Base-by-base conservation (phyloP, 2,329 filamentous ascomycete species). In the Botrytis medusae region DNA sequence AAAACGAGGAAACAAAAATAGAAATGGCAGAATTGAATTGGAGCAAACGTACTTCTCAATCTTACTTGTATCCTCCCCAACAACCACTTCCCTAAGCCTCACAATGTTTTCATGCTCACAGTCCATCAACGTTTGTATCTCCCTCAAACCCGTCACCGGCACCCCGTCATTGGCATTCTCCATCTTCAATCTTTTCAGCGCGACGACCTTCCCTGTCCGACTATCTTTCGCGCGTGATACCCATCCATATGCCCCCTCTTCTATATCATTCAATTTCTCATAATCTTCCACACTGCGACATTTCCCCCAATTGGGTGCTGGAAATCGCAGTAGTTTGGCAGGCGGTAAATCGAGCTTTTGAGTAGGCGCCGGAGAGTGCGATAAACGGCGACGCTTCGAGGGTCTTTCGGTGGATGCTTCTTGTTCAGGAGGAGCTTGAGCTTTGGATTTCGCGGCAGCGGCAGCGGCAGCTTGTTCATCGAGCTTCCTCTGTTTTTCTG, bases 201-300 rank as follows among this genome's bases (percentile, higher is more conserved):
- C 96, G 32, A 98, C 95, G 10, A 99, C 87, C 73, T 91, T 88
- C 48, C 93, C 92, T 0, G 93, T 95, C 6, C 86, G 84, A 46
- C 87, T 85, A 78, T 97, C 92, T 75, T 87, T 91, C 20, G 94
- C 96, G 73, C 96, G 88, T 72, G 95, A 95, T 7, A 99, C 96
- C 88, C 91, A 95, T 63, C 96, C 96, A 82, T 99, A 99, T 14
- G 94, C 94, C 51, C 96, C 96, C 84, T 99, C 96, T 83, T 98
- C 96, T 79, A 99, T 99, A 81, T 96, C 93, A 82, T 99, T 99
- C 73, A 99, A 86, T 77, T 93, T 92, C 79, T 98, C 93, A 83
- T 95, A 99, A 80, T 93, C 91, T 80, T 95, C 92, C 40, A 97
- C 92, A 81, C 93, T 93, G 74, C 92, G 87, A 80, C 92, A 92